Conservation (phyloP, 1,284 basidiomycete species). For the Sanghuangporus sanghuang region DNA sequence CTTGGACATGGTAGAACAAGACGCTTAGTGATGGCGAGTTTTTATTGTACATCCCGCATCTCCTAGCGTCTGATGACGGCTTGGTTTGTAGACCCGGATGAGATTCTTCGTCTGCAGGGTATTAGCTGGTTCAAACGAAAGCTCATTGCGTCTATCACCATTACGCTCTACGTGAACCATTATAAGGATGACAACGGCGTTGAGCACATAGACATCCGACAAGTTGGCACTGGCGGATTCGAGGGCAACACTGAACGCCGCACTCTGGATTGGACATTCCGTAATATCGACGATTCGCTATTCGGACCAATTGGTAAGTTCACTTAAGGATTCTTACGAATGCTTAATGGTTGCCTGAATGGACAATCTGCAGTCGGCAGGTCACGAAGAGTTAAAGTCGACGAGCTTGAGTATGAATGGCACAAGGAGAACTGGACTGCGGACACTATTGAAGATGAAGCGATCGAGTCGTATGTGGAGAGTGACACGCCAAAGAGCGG, state of each 20-base stretch:
- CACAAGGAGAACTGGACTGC: constrained; percentile 49
- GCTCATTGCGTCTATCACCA: constrained; percentile 43
- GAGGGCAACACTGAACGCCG: constrained; percentile 49
- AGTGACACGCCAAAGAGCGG: constrained; percentile 51
- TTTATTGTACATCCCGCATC: not conserved
- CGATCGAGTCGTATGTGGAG: constrained; percentile 44
- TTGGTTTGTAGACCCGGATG: constrained; percentile 34
- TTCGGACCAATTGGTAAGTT: constrained; percentile 54
- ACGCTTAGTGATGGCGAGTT: constrained; percentile 39
- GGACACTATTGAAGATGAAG: constrained; percentile 46
- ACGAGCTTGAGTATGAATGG: constrained; percentile 45
- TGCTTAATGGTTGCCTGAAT: not conserved
- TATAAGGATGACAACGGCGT: constrained; percentile 47
- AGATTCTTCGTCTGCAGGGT: constrained; percentile 56
- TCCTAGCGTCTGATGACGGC: not conserved
- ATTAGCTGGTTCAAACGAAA: constrained; percentile 57
- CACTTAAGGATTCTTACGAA: not conserved
- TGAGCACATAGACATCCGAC: constrained; percentile 59
- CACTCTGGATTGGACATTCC: constrained; percentile 45
- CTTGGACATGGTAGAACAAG: constrained; percentile 37
- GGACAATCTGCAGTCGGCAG: constrained; percentile 19
- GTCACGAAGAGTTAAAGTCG: constrained; percentile 37
- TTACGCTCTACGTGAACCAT: constrained; percentile 55
- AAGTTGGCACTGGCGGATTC: constrained; percentile 56
- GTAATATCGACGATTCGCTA: constrained; percentile 43